Evolutionary conservation across 768 basidiomycete species (phyloP).

Genomic region (Lyophyllum atratum): DNA sequence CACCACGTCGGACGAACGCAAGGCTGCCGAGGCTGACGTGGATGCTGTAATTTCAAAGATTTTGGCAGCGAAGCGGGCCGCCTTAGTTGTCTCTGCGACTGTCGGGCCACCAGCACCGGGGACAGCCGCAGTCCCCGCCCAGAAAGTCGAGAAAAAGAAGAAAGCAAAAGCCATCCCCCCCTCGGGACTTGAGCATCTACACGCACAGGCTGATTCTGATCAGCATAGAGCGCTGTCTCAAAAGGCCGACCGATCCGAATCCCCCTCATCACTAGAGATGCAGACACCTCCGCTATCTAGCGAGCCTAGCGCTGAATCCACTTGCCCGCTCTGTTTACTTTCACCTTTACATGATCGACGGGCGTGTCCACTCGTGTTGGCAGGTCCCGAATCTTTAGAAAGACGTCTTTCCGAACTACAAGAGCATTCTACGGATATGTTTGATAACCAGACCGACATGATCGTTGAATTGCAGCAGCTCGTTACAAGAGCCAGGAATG

Average conservation of each 20-base stretch:
- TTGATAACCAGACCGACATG: constrained; percentile 24
- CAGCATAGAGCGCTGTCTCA: not conserved
- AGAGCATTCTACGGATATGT: constrained; percentile 23
- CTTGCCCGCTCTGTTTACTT: constrained; percentile 49
- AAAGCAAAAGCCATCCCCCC: not conserved
- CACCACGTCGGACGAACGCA: constrained; percentile 11
- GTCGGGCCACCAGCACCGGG: not conserved
- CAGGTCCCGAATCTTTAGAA: constrained; percentile 43
- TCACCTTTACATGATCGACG: constrained; percentile 48
- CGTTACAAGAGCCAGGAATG: constrained; percentile 11
- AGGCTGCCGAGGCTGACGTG: constrained; percentile 15
- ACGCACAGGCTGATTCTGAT: not conserved
- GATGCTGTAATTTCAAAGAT: constrained; percentile 12
- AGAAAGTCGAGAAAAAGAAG: constrained; percentile 1
- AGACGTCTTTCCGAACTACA: constrained; percentile 47
- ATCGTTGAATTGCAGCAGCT: constrained; percentile 44
- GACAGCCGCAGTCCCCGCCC: not conserved
- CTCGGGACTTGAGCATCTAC: not conserved
- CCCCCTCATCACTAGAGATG: not conserved
- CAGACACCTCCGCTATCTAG: not conserved
- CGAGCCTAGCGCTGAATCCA: not conserved
- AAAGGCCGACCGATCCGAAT: not conserved
- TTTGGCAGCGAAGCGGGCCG: constrained; percentile 17
- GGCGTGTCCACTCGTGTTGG: constrained; percentile 48
- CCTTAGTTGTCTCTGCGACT: not conserved